Percentiles rank a stretch among this genome's conserved stretches.
Evolutionary conservation across 495 filamentous ascomycete genomes (phyloP).

Genomic region (Sphaerosporella brunnea): DNA sequence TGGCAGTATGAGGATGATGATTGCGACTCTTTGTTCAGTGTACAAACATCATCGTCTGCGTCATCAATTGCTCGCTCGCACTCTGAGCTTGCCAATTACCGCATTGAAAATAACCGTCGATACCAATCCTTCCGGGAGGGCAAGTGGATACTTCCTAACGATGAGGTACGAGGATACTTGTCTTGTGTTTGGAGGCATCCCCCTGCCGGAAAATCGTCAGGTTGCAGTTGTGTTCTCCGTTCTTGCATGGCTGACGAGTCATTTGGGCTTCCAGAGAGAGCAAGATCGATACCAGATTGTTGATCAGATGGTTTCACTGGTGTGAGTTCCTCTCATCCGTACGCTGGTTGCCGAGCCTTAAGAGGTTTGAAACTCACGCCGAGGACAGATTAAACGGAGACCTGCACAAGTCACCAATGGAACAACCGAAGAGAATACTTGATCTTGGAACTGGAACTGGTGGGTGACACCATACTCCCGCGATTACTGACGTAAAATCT

Average conservation of each 20-base stretch:
- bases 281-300: constrained; percentile 24
- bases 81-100: constrained; percentile 13
- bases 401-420: constrained; percentile 18
- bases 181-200: constrained; percentile 1
- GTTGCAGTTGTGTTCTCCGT: not conserved
- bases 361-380: too few species aligned
- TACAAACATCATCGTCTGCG: not conserved
- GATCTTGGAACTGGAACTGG: constrained; percentile 24
- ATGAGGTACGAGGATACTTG: constrained; percentile 18
- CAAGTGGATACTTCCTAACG: constrained; percentile 22
- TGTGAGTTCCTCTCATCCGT: constrained; percentile 9
- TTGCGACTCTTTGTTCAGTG: not conserved
- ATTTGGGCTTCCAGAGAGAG: constrained; percentile 14
- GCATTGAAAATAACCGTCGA: constrained; percentile 21
- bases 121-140: constrained; percentile 24
- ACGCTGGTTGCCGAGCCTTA: not conserved
- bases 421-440: constrained; percentile 19
- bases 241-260: not conserved
- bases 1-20: constrained; percentile 4
- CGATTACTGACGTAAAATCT: not conserved
- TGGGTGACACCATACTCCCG: not conserved
- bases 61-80: constrained; percentile 3
- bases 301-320: constrained; percentile 18
- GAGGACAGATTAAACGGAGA: constrained; percentile 16
- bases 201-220: constrained; percentile 1